phyloP scores from a whole-genome alignment of 1,284 basidiomycete species.

The Ganoderma leucocontextum region DNA sequence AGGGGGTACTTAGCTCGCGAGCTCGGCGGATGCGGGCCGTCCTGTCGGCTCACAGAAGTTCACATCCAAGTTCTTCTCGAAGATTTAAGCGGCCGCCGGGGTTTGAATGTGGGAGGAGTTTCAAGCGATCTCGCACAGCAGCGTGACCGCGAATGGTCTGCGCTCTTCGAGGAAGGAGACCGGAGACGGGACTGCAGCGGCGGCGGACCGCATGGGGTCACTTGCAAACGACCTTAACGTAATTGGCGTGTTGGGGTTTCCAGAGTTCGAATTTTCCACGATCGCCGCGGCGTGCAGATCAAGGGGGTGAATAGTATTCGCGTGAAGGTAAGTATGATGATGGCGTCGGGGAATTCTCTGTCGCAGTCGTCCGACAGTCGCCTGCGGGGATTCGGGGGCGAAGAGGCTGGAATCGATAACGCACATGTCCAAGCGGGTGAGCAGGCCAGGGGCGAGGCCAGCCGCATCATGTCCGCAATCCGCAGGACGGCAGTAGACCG shows the following conservation, averaged over 20 bases:
- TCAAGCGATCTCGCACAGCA: background rate
- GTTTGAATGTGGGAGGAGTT: background rate
- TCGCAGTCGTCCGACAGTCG: conserved; percentile 2
- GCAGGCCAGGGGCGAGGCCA: background rate
- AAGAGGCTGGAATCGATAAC: too few relatives aligned
- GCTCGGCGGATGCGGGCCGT: background rate
- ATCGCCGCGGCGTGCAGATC: background rate
- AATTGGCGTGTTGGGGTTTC: background rate
- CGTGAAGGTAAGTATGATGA: background rate
- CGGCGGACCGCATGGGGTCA: background rate
- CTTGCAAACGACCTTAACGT: background rate
- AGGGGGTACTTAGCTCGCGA: background rate
- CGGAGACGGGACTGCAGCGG: background rate
- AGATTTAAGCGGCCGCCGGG: background rate
- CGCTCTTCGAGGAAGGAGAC: background rate
- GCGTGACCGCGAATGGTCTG: background rate
- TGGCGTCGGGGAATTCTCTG: background rate
- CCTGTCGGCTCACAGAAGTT: background rate
- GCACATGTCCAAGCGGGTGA: background rate
- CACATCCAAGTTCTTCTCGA: background rate
- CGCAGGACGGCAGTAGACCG: background rate
- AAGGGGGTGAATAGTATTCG: background rate
- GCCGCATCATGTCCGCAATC: background rate
- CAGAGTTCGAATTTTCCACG: background rate
- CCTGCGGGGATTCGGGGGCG: conserved; percentile 5